Base-by-base conservation (phyloP, 208 protist species). In the Trypanosoma lewisi region DNA sequence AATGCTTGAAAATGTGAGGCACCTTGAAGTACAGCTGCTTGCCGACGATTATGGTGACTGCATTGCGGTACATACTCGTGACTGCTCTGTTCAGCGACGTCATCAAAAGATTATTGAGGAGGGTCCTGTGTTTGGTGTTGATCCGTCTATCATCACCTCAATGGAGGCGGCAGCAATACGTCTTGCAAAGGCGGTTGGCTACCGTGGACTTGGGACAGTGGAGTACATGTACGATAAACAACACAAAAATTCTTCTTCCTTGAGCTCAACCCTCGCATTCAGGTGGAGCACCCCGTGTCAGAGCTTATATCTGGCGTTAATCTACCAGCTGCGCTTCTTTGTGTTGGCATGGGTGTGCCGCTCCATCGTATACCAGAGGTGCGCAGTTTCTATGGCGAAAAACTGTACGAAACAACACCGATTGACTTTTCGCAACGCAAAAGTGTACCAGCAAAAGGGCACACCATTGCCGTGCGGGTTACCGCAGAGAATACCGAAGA, bases 41-140 rank as follows among this genome's bases (percentile, higher is more conserved):
- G 97, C 91, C 0, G 98, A 99, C 68, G 41, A 83, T 60, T 87
- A 98, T 63, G 95, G 96, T 37, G 85, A 98, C 64, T 97, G 85
- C 63, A 97, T 97, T 30, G 80, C 96, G 16, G 84, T 99, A 1
- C 90, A 86, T 70, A 97, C 96, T 16, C 89, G 98, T 39, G 98
- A 99, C 80, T 99, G 98, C 84, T 98, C 96, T 12, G 97, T 99
- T n/a, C 98, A 99, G 80, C 84, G 98, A 23, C 90, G 98, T 39
- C 97, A 98, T 67, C 98, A 99, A 76, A 99, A 99, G 77, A 97
- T 98, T 64, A 97, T 99, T 67, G 97, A 99, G 66, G 96, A 99
- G 68, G 98, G 97, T 12, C 98, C 98, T 21, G 94, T 91, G 0
- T 82, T 92, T 53, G 83, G 82, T 14, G 94, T 96, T 9, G 56